phyloP scores from a whole-genome alignment of 768 basidiomycete species.

The Russula olivacea region DNA sequence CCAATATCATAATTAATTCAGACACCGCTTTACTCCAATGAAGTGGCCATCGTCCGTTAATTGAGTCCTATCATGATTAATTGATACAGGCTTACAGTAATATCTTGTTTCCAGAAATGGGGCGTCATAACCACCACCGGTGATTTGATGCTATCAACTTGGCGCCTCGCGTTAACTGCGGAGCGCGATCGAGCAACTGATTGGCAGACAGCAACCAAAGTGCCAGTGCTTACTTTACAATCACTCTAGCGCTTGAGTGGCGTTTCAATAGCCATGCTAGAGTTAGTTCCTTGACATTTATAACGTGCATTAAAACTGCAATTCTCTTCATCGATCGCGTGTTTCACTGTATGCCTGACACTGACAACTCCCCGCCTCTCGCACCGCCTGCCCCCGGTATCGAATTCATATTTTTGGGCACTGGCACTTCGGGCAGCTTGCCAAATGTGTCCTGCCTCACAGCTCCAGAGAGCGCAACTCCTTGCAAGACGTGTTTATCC shows the following conservation, averaged over 20 bases:
- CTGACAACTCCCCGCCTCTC: not conserved
- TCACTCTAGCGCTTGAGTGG: not conserved
- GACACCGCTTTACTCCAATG: not conserved
- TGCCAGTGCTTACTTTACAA: not conserved
- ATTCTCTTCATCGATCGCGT: not conserved
- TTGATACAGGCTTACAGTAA: too few species aligned
- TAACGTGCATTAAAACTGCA: not conserved
- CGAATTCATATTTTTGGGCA: conserved; percentile 79
- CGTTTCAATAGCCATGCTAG: not conserved
- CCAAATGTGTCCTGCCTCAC: conserved; percentile 75
- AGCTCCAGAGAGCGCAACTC: conserved; percentile 43
- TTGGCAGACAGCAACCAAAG: too few species aligned
- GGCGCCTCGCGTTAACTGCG: not conserved
- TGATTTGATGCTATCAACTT: conserved; percentile 3
- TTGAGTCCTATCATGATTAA: too few species aligned
- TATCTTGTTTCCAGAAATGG: too few species aligned
- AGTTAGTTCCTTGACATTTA: not conserved
- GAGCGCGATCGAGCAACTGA: not conserved
- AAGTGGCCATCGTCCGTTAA: not conserved
- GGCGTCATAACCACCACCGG: not conserved
- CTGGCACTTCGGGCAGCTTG: conserved; percentile 70
- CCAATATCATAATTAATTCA: not conserved
- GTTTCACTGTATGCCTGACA: conserved; percentile 1
- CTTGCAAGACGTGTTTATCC: conserved; percentile 63
- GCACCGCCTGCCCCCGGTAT: conserved; percentile 26